Base-by-base conservation (phyloP, 495 filamentous ascomycete genomes). In the Penicillium goetzii region DNA sequence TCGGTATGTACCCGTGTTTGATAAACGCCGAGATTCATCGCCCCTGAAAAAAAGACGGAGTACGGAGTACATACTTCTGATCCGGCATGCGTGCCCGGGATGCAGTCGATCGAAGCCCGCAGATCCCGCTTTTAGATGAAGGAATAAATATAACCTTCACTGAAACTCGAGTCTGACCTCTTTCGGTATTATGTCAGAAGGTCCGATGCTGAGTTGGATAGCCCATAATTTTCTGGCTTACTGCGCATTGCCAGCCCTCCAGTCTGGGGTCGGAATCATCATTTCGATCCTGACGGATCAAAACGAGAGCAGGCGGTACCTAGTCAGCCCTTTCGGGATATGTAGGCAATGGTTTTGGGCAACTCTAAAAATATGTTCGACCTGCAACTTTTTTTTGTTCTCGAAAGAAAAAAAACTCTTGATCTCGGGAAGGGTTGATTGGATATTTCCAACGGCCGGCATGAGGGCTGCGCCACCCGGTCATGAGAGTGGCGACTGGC, bases 401-500 rank as follows among this genome's bases (percentile, higher is more conserved):
- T 47, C 41, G 51, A 56, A 53, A 50, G 30, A 50, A 49, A 25
- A 6, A 56, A 62, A 34, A 21, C 34, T 55, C 28, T 59, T 25
- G 32, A 50, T 47, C 51, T 56, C 33, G 14, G 26, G 41, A 40
- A 23, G 34, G 19, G 26, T 36, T 62, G 54, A 60, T 67, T 63
- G 56, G 34, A 34, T 38, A 4, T 32, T 32, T 32, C 9, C 12
- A 32, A 45, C 25, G 62, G 34, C 45, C 50, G 59, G 47, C 4
- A 49, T 57, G 26, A 54, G 38, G 55, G 47, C 65, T 66, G 60
- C 68, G 68, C 68, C 68, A 71, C 68, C 66, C 47, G 56, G 45
- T 66, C 60, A 63, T 68, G 33, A 49, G 11, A 66, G 64, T 66
- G 64, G 64, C 60, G 59, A 66, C 54, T 50, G 21, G 43, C n/a